Conservation (phyloP, 306 rosid genomes). For the Elaeagnus macrophylla region DNA sequence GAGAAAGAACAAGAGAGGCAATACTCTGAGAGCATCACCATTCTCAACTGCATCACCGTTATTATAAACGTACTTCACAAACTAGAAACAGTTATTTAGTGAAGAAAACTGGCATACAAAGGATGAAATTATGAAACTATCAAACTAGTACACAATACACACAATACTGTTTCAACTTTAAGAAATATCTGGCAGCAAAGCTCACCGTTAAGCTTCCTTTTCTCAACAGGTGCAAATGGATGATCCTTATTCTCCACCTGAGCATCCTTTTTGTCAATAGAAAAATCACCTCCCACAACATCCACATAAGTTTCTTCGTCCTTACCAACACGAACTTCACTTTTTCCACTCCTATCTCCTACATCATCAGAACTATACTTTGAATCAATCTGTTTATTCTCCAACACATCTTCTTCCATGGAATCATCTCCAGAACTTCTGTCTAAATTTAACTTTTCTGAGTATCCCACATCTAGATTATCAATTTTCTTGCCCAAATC, state of each 20-base stretch:
- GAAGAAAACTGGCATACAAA: too few relatives aligned
- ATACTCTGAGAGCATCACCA: too few relatives aligned
- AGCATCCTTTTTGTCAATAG: slow-evolving; percentile 38
- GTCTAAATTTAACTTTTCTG: slow-evolving; percentile 85
- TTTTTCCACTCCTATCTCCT: slow-evolving; percentile 36
- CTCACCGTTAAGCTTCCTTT: slow-evolving; percentile 84
- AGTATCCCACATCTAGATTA: slow-evolving; percentile 63
- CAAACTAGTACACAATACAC: background rate
- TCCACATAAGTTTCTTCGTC: slow-evolving; percentile 35
- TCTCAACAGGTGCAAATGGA: slow-evolving; percentile 43
- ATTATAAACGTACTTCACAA: background rate
- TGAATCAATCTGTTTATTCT: slow-evolving; percentile 70
- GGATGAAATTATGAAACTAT: background rate
- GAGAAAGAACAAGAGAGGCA: too few relatives aligned
- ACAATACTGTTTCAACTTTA: background rate
- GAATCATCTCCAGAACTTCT: slow-evolving; percentile 99
- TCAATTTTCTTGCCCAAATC: slow-evolving; percentile 40
- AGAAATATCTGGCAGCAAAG: slow-evolving; percentile 6
- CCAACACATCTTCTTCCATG: slow-evolving; percentile 86
- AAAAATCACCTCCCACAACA: slow-evolving; percentile 41
- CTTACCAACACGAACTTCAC: slow-evolving; percentile 32
- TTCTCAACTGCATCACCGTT: too few relatives aligned
- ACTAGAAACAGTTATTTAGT: background rate
- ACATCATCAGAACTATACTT: slow-evolving; percentile 52
- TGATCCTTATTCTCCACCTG: slow-evolving; percentile 40